A percentile compares a stretch with the other conserved stretches of the same genome.
Conservation (phyloP, 1,284 basidiomycete species). For the Marasmius fiardii region DNA sequence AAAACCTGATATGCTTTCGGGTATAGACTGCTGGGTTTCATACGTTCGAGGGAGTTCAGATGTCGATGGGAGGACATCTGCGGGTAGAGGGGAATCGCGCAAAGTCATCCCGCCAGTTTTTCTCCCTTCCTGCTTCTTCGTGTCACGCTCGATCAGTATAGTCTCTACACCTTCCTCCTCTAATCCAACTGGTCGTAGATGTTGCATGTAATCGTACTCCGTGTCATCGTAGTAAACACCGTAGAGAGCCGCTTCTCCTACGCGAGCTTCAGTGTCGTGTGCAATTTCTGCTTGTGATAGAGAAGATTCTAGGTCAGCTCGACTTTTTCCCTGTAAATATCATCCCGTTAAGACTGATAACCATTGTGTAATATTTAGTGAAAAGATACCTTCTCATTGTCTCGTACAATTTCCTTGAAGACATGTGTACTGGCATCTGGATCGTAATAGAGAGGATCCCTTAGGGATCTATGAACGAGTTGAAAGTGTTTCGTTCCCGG, state of each 20-base stretch:
- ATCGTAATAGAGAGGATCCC: conserved; percentile 95
- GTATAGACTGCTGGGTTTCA: conserved; percentile 73
- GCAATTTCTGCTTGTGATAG: conserved; percentile 61
- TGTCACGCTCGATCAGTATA: conserved; percentile 60
- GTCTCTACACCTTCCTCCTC: conserved; percentile 77
- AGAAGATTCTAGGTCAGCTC: conserved; percentile 66
- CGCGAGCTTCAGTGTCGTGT: conserved; percentile 43
- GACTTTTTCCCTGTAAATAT: conserved; percentile 64
- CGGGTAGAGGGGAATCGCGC: conserved; percentile 60
- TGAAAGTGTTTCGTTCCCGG: conserved; percentile 92
- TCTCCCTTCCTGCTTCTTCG: conserved; percentile 18
- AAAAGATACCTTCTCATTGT: conserved; percentile 58
- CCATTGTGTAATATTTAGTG: conserved; percentile 9
- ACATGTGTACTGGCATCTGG: conserved; percentile 89
- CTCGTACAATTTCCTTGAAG: conserved; percentile 76
- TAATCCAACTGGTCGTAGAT: conserved; percentile 76
- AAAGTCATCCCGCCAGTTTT: conserved; percentile 33
- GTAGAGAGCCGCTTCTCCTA: conserved; percentile 89
- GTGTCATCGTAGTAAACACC: conserved; percentile 97
- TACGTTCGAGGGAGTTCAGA: conserved; percentile 74
- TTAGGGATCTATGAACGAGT: conserved; percentile 94
- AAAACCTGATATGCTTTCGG: conserved; percentile 83
- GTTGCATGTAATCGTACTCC: conserved; percentile 99
- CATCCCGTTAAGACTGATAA: conserved; percentile 12
- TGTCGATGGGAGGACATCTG: conserved; percentile 70